Evolutionary conservation across 75 land plant species (phyloP).

Genomic region (Cupressus sempervirens): DNA sequence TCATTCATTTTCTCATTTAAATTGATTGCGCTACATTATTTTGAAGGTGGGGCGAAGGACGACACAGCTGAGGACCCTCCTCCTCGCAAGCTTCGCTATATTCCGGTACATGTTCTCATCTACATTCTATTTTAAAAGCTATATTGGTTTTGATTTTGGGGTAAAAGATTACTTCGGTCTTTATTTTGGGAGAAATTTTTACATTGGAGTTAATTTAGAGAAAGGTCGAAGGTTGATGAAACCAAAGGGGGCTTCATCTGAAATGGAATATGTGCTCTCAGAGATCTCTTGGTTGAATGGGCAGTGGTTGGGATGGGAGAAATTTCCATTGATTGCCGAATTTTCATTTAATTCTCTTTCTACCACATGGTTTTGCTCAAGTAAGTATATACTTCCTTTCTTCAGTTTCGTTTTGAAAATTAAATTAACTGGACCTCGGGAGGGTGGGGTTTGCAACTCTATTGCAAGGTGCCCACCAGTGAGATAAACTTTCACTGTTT

Average conservation of each 20-base stretch:
- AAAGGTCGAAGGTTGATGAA: too few species aligned
- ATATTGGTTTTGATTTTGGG: neutral
- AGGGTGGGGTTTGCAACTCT: neutral
- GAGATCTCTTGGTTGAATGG: too few species aligned
- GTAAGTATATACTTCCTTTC: neutral
- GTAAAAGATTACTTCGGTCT: neutral
- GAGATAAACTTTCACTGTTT: neutral
- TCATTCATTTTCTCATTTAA: neutral
- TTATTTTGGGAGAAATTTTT: neutral
- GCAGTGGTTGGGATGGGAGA: too few species aligned
- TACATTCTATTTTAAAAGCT: neutral
- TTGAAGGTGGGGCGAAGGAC: constrained; percentile 15
- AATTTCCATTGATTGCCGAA: neutral
- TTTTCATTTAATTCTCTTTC: neutral
- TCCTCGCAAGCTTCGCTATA: constrained; percentile 37
- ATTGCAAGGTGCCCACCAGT: neutral
- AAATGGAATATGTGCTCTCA: too few species aligned
- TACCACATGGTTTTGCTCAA: neutral
- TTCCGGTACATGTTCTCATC: constrained; percentile 38
- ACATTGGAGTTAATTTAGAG: neutral
- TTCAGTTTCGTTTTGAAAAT: neutral
- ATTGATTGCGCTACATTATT: neutral
- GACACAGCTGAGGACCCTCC: constrained; percentile 14
- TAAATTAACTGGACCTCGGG: neutral
- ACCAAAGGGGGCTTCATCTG: too few species aligned